Base-by-base conservation (phyloP, 2,329 filamentous ascomycete species). In the Sclerotinia borealis region DNA sequence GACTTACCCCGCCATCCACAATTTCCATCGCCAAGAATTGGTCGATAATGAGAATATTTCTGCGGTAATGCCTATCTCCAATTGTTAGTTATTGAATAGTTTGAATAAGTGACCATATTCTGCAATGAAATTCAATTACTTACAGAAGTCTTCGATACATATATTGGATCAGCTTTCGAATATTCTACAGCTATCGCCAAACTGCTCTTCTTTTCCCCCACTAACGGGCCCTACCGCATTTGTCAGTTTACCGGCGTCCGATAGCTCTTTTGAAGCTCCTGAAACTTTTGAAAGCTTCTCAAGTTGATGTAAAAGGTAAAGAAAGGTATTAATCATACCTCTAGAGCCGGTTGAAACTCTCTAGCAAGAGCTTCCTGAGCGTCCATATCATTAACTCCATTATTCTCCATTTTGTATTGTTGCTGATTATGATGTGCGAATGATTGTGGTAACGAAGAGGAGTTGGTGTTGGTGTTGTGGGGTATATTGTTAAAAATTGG, bases 1-100 rank as follows among this genome's bases (percentile, higher is more conserved):
- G 68, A 79, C 87, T 80, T 82, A 97, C 93, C 95, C 88, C 93
- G 86, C 93, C 95, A 98, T 72, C 93, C 95, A 77, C 95, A 98
- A 75, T 96, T 96, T 64, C 95, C 95, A 78, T 98, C 93, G 60
- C 95, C 93, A 76, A 90, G 88, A 75, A 96, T 86, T 13, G 88
- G 88, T 62, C 95, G 91, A 74, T 93, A 96, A 74, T 92, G 88
- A 25, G 91, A 90, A 76, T 96, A 96, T 63, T 89, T 91, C 71
- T 88, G 83, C 8, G 92, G 89, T 61, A 99, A 83, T 25, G 87
- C 83, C 92, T 96, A 70, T 60, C 8, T 31, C 15, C 39, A 11
- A 37, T 47, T 10, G 22, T 55, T 19, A 64, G 50, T 50, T 4
- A 19, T 54, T 68, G 56, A 68, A 61, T 31, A 29, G 9, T 27